These are phyloP conservation scores for Mycosarcoma maydis DNA, from an alignment of 1,284 basidiomycete species.

Conservation along the genomic window DNA sequence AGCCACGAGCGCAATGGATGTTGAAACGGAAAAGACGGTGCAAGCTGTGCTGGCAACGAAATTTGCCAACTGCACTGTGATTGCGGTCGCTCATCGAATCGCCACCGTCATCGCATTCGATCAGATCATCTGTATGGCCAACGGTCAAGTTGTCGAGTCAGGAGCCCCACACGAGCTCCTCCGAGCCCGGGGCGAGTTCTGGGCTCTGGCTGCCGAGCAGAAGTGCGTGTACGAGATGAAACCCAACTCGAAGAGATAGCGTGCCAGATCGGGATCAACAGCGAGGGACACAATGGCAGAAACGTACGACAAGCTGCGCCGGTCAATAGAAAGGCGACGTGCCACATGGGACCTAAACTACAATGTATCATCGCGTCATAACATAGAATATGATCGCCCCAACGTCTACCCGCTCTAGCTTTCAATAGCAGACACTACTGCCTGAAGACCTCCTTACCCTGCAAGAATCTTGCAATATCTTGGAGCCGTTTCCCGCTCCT, in stretches of 20 bases:
- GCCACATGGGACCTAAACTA: conserved; percentile 3
- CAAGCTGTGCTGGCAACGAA: conserved; percentile 72
- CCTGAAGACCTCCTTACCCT: neutral
- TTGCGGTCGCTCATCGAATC: conserved; percentile 72
- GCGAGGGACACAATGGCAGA: neutral
- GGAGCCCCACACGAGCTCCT: conserved; percentile 46
- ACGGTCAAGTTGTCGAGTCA: conserved; percentile 75
- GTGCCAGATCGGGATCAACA: neutral
- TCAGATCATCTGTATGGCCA: conserved; percentile 79
- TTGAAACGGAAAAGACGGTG: conserved; percentile 69
- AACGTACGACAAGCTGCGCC: neutral
- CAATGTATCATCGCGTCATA: neutral
- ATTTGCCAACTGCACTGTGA: conserved; percentile 52
- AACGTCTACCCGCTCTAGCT: neutral
- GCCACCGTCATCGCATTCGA: conserved; percentile 80
- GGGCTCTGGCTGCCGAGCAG: conserved; percentile 53
- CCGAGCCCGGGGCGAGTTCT: conserved; percentile 41
- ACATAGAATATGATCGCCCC: neutral
- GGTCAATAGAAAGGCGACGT: neutral
- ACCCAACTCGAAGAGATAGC: neutral
- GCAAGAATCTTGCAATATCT: neutral
- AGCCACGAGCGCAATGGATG: conserved; percentile 54
- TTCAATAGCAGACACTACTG: neutral
- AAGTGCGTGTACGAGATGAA: conserved; percentile 33
- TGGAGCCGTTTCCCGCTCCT: neutral